Evolutionary conservation across 345 rosid species (phyloP), one percentile per base, ranked within the genome.

Genomic region (Litchi chinensis): DNA sequence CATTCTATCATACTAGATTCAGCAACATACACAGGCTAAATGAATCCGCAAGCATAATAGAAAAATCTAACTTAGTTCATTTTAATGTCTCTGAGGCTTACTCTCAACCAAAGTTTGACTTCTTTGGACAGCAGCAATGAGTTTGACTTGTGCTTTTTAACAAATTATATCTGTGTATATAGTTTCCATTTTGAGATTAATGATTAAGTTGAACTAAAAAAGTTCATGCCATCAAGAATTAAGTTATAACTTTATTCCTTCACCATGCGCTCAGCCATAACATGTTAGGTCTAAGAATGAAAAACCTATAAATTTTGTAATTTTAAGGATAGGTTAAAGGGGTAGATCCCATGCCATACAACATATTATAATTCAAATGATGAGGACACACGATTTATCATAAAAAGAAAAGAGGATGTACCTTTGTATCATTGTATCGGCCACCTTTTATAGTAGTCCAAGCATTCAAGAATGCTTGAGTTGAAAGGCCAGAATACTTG

Each of bases 401-500:
- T 19, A 50, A 18, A 37, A 74, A 64, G 46, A 59, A 71, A 66
- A 13, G 12, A 65, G 62, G 57, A 72, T 19, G 39, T 85, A 94
- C 99, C 97, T 89, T 86, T 50, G 91, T 81, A 65, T 84, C 85
- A 41, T 87, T 88, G 52, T 75, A 50, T 69, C 62, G 68, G 71
- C 71, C 79, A 78, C 79, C 75, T 87, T 85, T 89, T 67, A 87
- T 70, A 50, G 98, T 87, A 88, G 93, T 84, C 92, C 91, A 91
- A 72, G 95, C 88, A 80, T 90, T 79, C 85, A 91, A 78, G 65
- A 93, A 76, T 62, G 89, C 81, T 60, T 93, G 85, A 68, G 91
- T 88, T 65, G 99, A 91, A 80, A 96, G 87, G 84, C 93, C 92
- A 11, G 93, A 84, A 86, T 90, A 91, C 74, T 94, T 94, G 87